phyloP scores from a whole-genome alignment of 805 yeast species.

The Kuraishia capsulata region DNA sequence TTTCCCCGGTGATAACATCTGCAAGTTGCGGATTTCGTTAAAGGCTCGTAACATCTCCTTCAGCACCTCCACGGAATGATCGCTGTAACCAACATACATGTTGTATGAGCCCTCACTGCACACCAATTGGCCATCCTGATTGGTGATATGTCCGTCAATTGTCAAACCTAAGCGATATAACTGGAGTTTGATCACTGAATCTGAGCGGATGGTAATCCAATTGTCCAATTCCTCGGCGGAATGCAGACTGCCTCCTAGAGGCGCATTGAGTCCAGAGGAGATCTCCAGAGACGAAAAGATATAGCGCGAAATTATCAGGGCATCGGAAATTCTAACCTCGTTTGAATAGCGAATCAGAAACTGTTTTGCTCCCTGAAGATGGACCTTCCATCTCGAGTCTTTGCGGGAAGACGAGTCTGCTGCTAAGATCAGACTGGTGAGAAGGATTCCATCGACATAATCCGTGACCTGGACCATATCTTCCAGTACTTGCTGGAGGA shows the following conservation, averaged over 20 bases:
- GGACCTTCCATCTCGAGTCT: constrained; percentile 52
- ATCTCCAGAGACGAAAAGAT: constrained; percentile 41
- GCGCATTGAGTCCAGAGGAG: constrained; percentile 43
- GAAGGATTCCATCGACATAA: constrained; percentile 54
- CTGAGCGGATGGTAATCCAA: constrained; percentile 17
- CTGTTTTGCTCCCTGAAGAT: constrained; percentile 56
- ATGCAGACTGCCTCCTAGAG: constrained; percentile 41
- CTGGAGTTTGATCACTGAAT: constrained; percentile 14
- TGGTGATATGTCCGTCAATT: constrained; percentile 11
- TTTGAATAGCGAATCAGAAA: constrained; percentile 34
- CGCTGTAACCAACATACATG: constrained; percentile 17
- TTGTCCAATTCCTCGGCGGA: constrained; percentile 32
- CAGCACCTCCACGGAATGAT: constrained; percentile 14
- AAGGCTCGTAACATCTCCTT: constrained; percentile 12
- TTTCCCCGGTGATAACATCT: constrained; percentile 1
- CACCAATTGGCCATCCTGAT: background rate
- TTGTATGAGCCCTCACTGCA: constrained; percentile 9
- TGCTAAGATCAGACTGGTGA: constrained; percentile 58
- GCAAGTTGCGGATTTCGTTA: constrained; percentile 5
- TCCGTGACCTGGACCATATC: constrained; percentile 15
- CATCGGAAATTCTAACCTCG: constrained; percentile 7
- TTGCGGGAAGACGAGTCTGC: constrained; percentile 47
- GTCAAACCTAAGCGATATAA: constrained; percentile 16
- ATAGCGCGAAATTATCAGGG: constrained; percentile 14
- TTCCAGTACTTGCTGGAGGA: constrained; percentile 24